Evolutionary conservation across 2,329 filamentous ascomycete species (phyloP), one percentile per base, ranked within the genome.

Genomic region (Exophiala dermatitidis): DNA sequence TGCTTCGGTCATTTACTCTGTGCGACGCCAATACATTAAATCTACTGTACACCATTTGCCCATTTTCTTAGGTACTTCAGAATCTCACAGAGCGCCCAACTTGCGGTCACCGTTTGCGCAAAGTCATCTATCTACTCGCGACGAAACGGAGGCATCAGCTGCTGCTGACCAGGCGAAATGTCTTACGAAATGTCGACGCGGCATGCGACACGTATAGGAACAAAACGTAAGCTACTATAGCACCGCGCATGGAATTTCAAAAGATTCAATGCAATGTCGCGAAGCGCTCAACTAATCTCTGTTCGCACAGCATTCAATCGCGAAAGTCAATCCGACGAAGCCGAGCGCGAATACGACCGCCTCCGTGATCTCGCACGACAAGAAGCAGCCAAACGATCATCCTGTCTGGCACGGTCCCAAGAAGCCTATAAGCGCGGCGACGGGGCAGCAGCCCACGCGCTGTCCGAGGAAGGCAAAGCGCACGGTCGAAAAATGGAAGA

Each of bases 341-440:
- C 82, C 51, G 90, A 97, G 75, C 82, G 78, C 62, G 90, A 97
- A 73, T 97, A 97, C 71, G 90, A 97, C 68, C 86, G 88, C 50
- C 80, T 97, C 42, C 88, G 93, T 65, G 84, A 85, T 62, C 78
- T 90, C 12, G 93, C 91, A 12, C 83, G 88, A 59, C 77, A 83
- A 64, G 90, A 95, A 76, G 88, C 86, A 54, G 74, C 77, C 48
- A 88, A 93, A 74, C 86, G 88, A 62, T 81, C 81, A 59, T 77
- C 80, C 48, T 95, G 87, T 73, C 90, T 90, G 66, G 81, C 88
- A 59, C 81, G 86, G 79, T 75, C 86, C 19, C 84, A 86, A 64
- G 76, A 89, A 67, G 91, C 91, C 28, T 97, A 96, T 75, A 74
- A 84, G 57, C 77, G 76, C 52, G 90, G 91, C 67, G 89, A 97